phyloP scores from a whole-genome alignment of 805 yeast genomes.

The Ogataea pini region DNA sequence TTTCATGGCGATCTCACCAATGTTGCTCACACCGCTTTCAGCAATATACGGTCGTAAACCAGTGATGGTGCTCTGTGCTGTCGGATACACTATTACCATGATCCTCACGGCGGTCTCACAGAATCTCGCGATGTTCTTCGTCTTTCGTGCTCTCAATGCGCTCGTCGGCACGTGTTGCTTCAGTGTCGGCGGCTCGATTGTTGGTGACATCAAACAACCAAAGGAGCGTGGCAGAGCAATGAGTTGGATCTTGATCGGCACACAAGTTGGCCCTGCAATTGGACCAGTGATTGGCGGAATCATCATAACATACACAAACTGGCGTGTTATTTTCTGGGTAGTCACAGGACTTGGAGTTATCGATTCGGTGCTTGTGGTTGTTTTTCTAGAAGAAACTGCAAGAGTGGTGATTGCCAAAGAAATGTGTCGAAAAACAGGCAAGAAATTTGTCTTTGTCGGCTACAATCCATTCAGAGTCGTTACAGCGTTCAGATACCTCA shows the following conservation, averaged over 20 bases:
- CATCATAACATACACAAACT: slow-evolving; percentile 48
- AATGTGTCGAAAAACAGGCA: slow-evolving; percentile 31
- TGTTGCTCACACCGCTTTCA: slow-evolving; percentile 50
- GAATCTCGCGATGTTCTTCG: slow-evolving; percentile 54
- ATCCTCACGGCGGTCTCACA: slow-evolving; percentile 44
- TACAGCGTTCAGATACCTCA: slow-evolving; percentile 43
- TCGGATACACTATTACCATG: slow-evolving; percentile 28
- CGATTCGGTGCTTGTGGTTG: slow-evolving; percentile 34
- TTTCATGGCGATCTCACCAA: slow-evolving; percentile 55
- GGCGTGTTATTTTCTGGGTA: slow-evolving; percentile 57
- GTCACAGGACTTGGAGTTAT: slow-evolving; percentile 47
- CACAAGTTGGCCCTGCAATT: slow-evolving; percentile 54
- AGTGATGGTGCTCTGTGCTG: slow-evolving; percentile 44
- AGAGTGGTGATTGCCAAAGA: slow-evolving; percentile 34
- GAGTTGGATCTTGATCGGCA: slow-evolving; percentile 49
- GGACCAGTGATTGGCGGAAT: slow-evolving; percentile 57
- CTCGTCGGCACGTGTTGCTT: slow-evolving; percentile 57
- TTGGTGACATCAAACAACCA: slow-evolving; percentile 53
- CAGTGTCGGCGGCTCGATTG: slow-evolving; percentile 51
- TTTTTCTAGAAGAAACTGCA: slow-evolving; percentile 50
- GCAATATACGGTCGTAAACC: slow-evolving; percentile 53
- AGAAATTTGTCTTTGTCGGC: slow-evolving; percentile 42
- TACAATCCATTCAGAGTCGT: slow-evolving; percentile 51
- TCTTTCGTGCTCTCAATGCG: slow-evolving; percentile 52
- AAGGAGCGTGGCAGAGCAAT: slow-evolving; percentile 52